phyloP scores from a whole-genome alignment of 2,329 filamentous ascomycete species.

The Monascus ruber region DNA sequence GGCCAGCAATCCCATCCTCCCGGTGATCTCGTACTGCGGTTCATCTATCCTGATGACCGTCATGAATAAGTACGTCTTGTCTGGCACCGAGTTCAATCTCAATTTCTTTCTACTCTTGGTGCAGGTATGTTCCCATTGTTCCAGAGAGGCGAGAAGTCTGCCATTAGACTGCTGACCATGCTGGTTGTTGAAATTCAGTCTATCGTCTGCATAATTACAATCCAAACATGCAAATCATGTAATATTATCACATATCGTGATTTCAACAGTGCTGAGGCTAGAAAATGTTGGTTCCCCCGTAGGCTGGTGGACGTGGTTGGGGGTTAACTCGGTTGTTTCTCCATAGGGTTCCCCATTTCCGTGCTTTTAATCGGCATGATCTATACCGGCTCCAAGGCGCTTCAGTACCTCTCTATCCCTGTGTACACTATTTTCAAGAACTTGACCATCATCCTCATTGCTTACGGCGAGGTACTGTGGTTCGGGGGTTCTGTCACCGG shows the following conservation, averaged over 20 bases:
- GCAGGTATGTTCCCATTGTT: conserved; percentile 53
- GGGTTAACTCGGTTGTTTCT: conserved; percentile 1
- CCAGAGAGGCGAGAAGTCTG: too few species aligned
- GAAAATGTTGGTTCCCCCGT: conserved; percentile 59
- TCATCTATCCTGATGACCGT: conserved; percentile 99
- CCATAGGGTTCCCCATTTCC: conserved; percentile 85
- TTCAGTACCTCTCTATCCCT: conserved; percentile 92
- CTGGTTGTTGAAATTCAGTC: conserved; percentile 44
- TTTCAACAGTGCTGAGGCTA: conserved; percentile 82
- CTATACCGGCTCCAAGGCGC: conserved; percentile 90
- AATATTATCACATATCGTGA: conserved; percentile 72
- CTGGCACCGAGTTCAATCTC: conserved; percentile 81
- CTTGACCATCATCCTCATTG: conserved; percentile 95
- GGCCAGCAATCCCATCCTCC: conserved; percentile 65
- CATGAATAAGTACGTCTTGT: conserved; percentile 98
- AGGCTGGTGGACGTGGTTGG: not conserved
- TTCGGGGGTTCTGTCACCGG: conserved; percentile 87
- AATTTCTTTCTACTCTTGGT: conserved; percentile 91
- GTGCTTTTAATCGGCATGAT: conserved; percentile 97
- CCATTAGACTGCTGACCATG: too few species aligned
- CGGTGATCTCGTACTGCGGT: conserved; percentile 81
- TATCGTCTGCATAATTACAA: conserved; percentile 75
- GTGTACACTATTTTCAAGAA: conserved; percentile 99
- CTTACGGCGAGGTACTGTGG: conserved; percentile 96
- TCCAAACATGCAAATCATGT: conserved; percentile 67